Evolutionary conservation across 2,329 filamentous ascomycete species (phyloP).

Genomic region (Diplodia corticola): DNA sequence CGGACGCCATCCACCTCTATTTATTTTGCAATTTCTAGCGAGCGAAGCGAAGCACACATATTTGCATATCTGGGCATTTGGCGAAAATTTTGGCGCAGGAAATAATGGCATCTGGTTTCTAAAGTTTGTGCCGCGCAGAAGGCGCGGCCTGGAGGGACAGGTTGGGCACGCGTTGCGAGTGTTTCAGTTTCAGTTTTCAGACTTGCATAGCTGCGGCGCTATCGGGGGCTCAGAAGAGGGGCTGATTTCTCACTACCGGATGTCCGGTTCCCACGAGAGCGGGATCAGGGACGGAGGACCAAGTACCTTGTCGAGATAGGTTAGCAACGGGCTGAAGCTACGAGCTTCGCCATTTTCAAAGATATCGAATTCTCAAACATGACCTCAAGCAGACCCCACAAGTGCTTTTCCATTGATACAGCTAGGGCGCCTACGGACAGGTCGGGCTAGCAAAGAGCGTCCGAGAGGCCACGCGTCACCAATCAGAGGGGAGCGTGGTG

Average conservation of each 20-base stretch:
- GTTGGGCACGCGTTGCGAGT: slow-evolving; percentile 9
- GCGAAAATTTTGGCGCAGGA: slow-evolving; percentile 5
- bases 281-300: slow-evolving; percentile 3
- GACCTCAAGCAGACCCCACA: not conserved
- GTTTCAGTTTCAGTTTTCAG: slow-evolving; percentile 14
- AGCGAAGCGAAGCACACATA: slow-evolving; percentile 15
- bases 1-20: not conserved
- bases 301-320: slow-evolving; percentile 8
- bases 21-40: not conserved
- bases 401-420: not conserved
- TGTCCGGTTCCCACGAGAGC: not conserved
- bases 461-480: slow-evolving; percentile 13
- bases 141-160: not conserved
- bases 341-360: not conserved
- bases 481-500: not conserved
- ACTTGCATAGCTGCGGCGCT: slow-evolving; percentile 21
- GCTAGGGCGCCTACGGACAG: not conserved
- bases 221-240: slow-evolving; percentile 3
- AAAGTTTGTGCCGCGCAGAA: not conserved
- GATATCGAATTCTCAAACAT: slow-evolving; percentile 12
- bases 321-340: slow-evolving; percentile 9
- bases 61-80: slow-evolving; percentile 11
- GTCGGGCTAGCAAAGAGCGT: not conserved
- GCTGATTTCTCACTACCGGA: slow-evolving; percentile 2
- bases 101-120: slow-evolving; percentile 2